Evolutionary conservation across 257 asterid species (phyloP), one percentile per base, ranked within the genome.

Genomic region (Thymus quinquecostatus): DNA sequence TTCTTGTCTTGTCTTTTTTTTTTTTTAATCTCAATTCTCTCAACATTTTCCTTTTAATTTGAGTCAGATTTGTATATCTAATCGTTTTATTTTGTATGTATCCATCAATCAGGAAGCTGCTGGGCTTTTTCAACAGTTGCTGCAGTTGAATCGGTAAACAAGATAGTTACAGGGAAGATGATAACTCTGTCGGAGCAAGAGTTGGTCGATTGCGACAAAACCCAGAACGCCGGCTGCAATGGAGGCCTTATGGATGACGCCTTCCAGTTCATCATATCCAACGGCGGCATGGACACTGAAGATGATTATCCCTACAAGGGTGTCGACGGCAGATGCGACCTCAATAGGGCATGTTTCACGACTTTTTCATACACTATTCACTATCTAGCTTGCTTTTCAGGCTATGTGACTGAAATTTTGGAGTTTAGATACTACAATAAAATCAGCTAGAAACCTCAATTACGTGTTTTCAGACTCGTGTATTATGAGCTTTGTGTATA

Each of bases 221-320:
- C 59, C 0, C 71, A 78, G 13, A 88, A 92, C 48, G 9, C 47
- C 3, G 97, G 97, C 45, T 92, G 98, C 83, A 83, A 76, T 60
- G 98, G 97, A 8, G 96, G 97, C 44, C 87, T 89, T 11, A 90
- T 89, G 98, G 96, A 92, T 43, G 77, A 82, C 69, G 98, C 92
- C 55, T 92, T 92, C 71, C 73, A 82, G 12, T 89, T 92, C 86
- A 88, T 92, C 69, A 34, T 88, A 3, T 59, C 81, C 51, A 89
- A 89, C 29, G 96, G 98, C 34, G 97, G 96, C 10, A 86, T 89
- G 45, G 96, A 89, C 74, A 83, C 94, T 7, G 97, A 89, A 72
- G 83, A 56, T 44, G 88, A 90, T 58, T 92, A 92, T 50, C 97
- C 98, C 33, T 92, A 90, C 77, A 74, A 47, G 11, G 98, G 92